phyloP scores from a whole-genome alignment of 768 basidiomycete genomes.

The Suillus cothurnatus region DNA sequence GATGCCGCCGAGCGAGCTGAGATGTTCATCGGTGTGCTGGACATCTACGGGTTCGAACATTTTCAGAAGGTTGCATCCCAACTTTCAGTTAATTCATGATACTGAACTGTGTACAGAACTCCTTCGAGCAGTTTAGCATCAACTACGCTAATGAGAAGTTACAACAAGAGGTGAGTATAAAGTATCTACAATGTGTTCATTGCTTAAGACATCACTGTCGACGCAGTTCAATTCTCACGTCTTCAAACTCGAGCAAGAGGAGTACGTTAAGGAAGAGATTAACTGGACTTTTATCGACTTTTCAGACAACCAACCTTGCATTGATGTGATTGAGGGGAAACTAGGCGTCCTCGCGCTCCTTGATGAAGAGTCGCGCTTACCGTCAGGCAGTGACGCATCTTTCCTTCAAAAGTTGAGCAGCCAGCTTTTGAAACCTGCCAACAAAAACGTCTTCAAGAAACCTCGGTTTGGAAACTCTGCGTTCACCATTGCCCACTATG shows the following conservation, averaged over 20 bases:
- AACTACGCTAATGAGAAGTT: constrained; percentile 99
- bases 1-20: constrained; percentile 88
- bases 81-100: constrained; percentile 11
- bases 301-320: constrained; percentile 98
- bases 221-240: constrained; percentile 99
- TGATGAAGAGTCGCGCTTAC: constrained; percentile 97
- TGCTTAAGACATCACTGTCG: constrained; percentile 16
- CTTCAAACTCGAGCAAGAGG: constrained; percentile 98
- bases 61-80: constrained; percentile 76
- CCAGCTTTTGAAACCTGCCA: constrained; percentile 83
- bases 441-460: constrained; percentile 93
- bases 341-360: constrained; percentile 92
- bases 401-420: constrained; percentile 91
- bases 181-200: constrained; percentile 13
- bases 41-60: constrained; percentile 97
- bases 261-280: constrained; percentile 97
- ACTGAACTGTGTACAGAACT: constrained; percentile 52
- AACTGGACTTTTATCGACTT: constrained; percentile 99
- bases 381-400: constrained; percentile 88
- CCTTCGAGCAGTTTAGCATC: constrained; percentile 98
- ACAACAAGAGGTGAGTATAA: constrained; percentile 82
- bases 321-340: constrained; percentile 97
- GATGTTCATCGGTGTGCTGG: constrained; percentile 99
- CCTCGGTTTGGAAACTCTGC: constrained; percentile 97
- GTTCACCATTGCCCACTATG: constrained; percentile 98